Base-by-base conservation (phyloP, 192 early-diverging fungal genomes). In the Diversispora eburnea region DNA sequence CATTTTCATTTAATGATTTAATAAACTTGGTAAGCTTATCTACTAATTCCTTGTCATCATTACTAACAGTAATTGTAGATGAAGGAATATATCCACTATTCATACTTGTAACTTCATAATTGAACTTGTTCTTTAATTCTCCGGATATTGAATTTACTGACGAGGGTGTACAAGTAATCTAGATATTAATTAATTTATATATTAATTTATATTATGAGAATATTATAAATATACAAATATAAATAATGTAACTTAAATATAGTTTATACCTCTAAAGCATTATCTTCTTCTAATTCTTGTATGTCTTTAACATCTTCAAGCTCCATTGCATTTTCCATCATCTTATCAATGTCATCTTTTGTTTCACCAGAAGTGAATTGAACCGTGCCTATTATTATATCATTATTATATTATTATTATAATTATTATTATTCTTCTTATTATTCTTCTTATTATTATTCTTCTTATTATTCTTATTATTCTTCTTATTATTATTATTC, bases 261-360 rank as follows among this genome's bases (percentile, higher is more conserved):
- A 17, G 4, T 15, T 15, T 45, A 56, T 67, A 88, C 78, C 75
- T 91, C 88, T 15, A 90, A 59, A 20, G 66, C 56, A 20, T 81
- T 77, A 57, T 78, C 80, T 3, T 77, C 78, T 8, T 77, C 78
- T 8, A 82, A 77, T 22, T 84, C 81, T 52, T 78, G 75, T 45
- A 91, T 88, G 77, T 89, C 88, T 41, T 90, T 86, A 4, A 83
- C 84, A 8, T 82, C 85, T 20, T 79, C 75, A 33, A 72, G 33
- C 7, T 90, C 90, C 45, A 90, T 83, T 12, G 85, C 89, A 39
- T 78, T 76, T 48, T 88, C 86, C 78, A 86, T 73, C 78, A 89
- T 82, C 42, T 82, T 76, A 12, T 88, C 90, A 64, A 89, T 39
- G 20, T 81, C 78, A 57, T 85, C 78, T 5, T 75, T 68, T 0